phyloP scores from a whole-genome alignment of 352 stramenopile genomes.

The Pythium vanterpoolii region DNA sequence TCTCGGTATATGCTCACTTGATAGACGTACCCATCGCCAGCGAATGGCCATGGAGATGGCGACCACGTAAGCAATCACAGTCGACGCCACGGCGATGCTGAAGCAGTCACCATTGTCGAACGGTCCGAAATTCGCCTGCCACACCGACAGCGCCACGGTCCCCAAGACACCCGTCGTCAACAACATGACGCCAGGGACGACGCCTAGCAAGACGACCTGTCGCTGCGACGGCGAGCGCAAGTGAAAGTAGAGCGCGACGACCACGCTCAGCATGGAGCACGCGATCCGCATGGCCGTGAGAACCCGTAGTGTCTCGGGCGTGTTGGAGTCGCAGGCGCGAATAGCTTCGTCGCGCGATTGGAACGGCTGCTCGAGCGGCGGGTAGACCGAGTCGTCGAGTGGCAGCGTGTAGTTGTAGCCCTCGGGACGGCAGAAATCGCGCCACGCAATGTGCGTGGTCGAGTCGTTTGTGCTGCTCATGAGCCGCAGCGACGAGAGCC shows the following conservation, averaged over 20 bases:
- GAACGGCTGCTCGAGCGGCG: conserved; percentile 16
- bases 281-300: conserved; percentile 48
- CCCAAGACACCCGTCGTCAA: conserved; percentile 43
- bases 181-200: conserved; percentile 49
- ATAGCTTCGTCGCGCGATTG: not conserved
- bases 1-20: not conserved
- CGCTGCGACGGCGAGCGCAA: conserved; percentile 55
- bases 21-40: conserved; percentile 54
- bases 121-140: conserved; percentile 45
- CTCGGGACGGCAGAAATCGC: conserved; percentile 40
- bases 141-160: conserved; percentile 45
- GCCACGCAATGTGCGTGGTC: conserved; percentile 46
- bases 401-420: conserved; percentile 28
- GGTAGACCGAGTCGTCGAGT: conserved; percentile 12
- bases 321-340: conserved; percentile 20
- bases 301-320: conserved; percentile 33
- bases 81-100: conserved; percentile 56
- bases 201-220: conserved; percentile 57
- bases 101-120: conserved; percentile 79
- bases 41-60: conserved; percentile 73
- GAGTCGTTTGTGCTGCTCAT: conserved; percentile 25
- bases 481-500: conserved; percentile 54
- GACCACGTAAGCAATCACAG: conserved; percentile 58
- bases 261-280: conserved; percentile 38
- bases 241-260: conserved; percentile 60